Evolutionary conservation across 2,329 filamentous ascomycete genomes (phyloP), one percentile per base, ranked within the genome.

Genomic region (Nakataea oryzae): DNA sequence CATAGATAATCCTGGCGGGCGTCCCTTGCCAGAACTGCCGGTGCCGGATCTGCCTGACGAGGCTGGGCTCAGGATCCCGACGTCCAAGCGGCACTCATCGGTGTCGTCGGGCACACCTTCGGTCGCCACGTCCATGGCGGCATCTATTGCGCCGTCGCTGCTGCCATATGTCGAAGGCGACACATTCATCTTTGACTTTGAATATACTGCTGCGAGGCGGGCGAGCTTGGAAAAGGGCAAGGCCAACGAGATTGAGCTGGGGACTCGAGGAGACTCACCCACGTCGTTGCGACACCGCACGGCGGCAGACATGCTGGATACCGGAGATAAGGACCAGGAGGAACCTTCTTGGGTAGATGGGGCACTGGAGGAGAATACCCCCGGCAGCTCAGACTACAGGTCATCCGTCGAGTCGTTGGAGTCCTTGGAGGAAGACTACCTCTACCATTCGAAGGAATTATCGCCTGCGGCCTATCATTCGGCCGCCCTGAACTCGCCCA

Each of bases 11-110:
- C 69, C 71, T 47, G 57, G 67, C 30, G 65, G 68, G 28, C 66
- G 70, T 2, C 69, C 71, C 3, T 61, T 74, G 2, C 73, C 73
- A 7, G 63, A 70, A 47, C 68, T 69, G 1, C 72, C 73, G 9
- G 13, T 62, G 3, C 64, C 65, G 3, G 63, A 62, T 63, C 13
- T 90, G 9, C 86, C 86, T 0, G 90, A 93, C 73, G 88, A 91
- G 67, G 81, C 83, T 0, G 83, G 90, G 24, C 34, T 21, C 47
- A 50, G 13, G 41, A 2, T 50, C 17, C 21, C 41, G 11, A n/a
- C 21, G 21, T n/a, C 41, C 41, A 50, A 50, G 21, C 41, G 41
- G 17, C 41, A 50, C 14, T 50, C 41, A 21, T 50, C 41, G 3
- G 21, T n/a, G 17, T 50, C 27, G 57, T 54, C 50, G n/a, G 57